Evolutionary conservation across 805 yeast genomes (phyloP).

Genomic region (Starmerella scarabaei): DNA sequence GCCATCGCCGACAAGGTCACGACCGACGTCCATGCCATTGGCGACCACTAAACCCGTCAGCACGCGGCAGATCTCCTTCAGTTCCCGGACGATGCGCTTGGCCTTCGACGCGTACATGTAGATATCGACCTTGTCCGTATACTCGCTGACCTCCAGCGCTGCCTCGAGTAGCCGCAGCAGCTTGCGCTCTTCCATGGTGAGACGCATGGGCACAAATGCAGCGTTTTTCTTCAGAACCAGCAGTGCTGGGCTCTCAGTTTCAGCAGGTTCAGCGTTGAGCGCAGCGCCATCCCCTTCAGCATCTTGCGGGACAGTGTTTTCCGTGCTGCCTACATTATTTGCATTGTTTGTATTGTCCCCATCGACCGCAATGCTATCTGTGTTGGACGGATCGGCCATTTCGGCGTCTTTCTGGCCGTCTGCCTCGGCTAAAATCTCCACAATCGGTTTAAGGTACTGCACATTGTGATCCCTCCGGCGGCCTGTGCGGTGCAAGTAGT

Average conservation of each 20-base stretch:
- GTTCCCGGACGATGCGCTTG: slow-evolving; percentile 56
- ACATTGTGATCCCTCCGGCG: slow-evolving; percentile 23
- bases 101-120: slow-evolving; percentile 53
- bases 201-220: slow-evolving; percentile 53
- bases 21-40: slow-evolving; percentile 58
- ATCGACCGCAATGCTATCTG: neutral
- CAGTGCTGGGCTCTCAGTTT: neutral
- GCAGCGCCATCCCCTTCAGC: slow-evolving; percentile 1
- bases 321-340: slow-evolving; percentile 13
- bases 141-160: slow-evolving; percentile 64
- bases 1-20: slow-evolving; percentile 43
- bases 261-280: slow-evolving; percentile 1
- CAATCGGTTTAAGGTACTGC: slow-evolving; percentile 13
- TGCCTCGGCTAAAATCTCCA: neutral
- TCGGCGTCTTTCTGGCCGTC: slow-evolving; percentile 8
- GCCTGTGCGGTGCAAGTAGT: slow-evolving; percentile 58
- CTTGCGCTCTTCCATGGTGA: slow-evolving; percentile 57
- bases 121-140: slow-evolving; percentile 67
- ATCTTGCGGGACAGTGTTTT: slow-evolving; percentile 14
- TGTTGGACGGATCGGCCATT: slow-evolving; percentile 4
- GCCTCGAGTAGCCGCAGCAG: slow-evolving; percentile 56
- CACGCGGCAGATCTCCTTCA: slow-evolving; percentile 66
- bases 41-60: slow-evolving; percentile 69
- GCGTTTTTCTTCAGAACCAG: slow-evolving; percentile 28
- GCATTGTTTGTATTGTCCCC: neutral